Percentiles rank a stretch among this genome's conserved stretches.
Conservation (phyloP, 768 basidiomycete species). For the Lactifluus echinatus region DNA sequence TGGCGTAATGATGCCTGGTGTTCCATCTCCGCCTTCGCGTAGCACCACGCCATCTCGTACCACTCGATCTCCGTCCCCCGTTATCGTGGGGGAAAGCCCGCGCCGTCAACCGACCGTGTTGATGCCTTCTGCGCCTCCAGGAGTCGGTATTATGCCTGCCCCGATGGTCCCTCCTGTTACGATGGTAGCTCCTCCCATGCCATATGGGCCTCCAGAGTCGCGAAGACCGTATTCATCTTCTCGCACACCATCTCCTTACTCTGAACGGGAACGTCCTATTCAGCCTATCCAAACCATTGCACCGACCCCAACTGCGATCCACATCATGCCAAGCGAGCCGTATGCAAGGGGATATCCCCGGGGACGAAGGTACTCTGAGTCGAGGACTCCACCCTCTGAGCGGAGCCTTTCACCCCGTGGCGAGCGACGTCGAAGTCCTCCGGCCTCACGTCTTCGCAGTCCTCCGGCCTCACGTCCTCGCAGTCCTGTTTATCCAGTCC, state of each 20-base stretch:
- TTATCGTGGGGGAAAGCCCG: neutral
- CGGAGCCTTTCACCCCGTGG: neutral
- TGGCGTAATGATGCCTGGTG: neutral
- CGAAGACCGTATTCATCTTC: neutral
- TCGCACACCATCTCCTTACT: neutral
- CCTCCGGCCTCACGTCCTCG: neutral
- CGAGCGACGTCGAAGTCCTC: neutral
- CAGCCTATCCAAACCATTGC: neutral
- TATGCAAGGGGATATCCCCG: neutral
- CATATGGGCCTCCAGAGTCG: neutral
- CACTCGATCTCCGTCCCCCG: neutral
- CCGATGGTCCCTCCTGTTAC: neutral
- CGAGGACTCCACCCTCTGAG: neutral
- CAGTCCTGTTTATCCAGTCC: neutral
- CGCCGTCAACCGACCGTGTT: neutral
- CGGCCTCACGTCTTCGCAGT: neutral
- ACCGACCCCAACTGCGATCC: neutral
- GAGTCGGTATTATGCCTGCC: neutral
- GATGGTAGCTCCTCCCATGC: neutral
- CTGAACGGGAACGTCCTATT: neutral
- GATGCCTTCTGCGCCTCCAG: neutral
- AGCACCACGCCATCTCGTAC: neutral
- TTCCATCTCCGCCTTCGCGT: neutral
- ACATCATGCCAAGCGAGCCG: neutral
- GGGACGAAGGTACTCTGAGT: neutral